These are phyloP conservation scores for thale cress (Arabidopsis thaliana) DNA, from an alignment of 345 rosid genomes.

Conservation along the genomic window DNA sequence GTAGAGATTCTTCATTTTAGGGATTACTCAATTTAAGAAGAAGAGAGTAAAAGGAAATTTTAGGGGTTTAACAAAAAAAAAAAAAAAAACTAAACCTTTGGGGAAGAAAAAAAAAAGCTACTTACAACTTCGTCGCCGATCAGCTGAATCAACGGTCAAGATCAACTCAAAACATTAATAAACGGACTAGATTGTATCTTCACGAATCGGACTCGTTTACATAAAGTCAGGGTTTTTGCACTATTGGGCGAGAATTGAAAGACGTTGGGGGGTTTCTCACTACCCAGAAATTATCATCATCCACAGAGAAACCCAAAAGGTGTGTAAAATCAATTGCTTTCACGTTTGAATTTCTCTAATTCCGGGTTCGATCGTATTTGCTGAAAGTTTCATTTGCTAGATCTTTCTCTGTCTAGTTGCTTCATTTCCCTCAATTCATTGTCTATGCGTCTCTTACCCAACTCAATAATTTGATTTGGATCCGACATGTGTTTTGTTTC, in stretches of 20 bases:
- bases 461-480: slow-evolving; percentile 8
- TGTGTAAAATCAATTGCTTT: slow-evolving; percentile 18
- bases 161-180: not conserved
- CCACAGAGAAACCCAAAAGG: slow-evolving; percentile 16
- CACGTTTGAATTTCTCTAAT: not conserved
- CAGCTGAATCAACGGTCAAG: slow-evolving; percentile 30
- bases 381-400: slow-evolving; percentile 21
- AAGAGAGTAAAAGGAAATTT: not conserved
- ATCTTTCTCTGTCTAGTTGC: slow-evolving; percentile 12
- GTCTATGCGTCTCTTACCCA: not conserved
- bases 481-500: slow-evolving; percentile 3
- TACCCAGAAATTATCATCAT: slow-evolving; percentile 26
- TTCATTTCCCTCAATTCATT: not conserved
- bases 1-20: too few species aligned
- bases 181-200: slow-evolving; percentile 30
- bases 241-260: slow-evolving; percentile 6
- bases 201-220: not conserved
- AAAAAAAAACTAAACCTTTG: not conserved
- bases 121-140: slow-evolving; percentile 5
- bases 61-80: slow-evolving; percentile 14
- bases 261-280: slow-evolving; percentile 18
- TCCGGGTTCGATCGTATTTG: not conserved
- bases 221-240: slow-evolving; percentile 32
- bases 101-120: not conserved
- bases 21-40: too few species aligned